A percentile compares a stretch with the other conserved stretches of the same genome.
Conservation (phyloP, 1,284 basidiomycete species). For the Trametes pubescens region DNA sequence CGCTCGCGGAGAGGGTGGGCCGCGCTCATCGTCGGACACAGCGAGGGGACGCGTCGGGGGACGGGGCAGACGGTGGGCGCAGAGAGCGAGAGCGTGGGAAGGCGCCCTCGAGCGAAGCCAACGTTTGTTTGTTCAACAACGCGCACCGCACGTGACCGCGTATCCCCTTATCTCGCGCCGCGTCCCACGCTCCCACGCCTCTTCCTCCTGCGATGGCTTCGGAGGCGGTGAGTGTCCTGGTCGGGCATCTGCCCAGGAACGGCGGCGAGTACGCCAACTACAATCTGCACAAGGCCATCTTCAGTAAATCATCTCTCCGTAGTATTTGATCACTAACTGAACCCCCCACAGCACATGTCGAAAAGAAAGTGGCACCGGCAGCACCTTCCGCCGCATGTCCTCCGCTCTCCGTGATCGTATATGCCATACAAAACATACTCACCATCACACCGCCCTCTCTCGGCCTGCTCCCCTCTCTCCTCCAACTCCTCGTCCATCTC, state of each 20-base stretch:
- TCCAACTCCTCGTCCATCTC: constrained; percentile 27
- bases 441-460: constrained; percentile 14
- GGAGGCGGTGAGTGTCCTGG: background rate
- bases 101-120: background rate
- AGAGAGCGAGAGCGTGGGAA: constrained; percentile 32
- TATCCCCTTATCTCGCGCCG: no score
- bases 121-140: constrained; percentile 31
- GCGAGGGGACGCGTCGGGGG: constrained; percentile 6
- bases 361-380: background rate
- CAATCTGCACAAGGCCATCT: constrained; percentile 14
- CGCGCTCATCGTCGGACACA: constrained; percentile 38
- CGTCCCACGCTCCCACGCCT: background rate
- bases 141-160: constrained; percentile 34
- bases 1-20: constrained; percentile 60
- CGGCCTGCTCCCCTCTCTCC: constrained; percentile 27
- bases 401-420: constrained; percentile 23
- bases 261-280: constrained; percentile 11
- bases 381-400: constrained; percentile 16
- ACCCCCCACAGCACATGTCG: constrained; percentile 1
- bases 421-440: constrained; percentile 32
- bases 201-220: background rate
- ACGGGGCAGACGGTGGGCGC: constrained; percentile 19
- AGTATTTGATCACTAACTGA: background rate
- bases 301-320: background rate
- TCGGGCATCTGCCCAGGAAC: background rate